Evolutionary conservation across 148 eudicot species (phyloP), one percentile per base, ranked within the genome.

Genomic region (Fagopyrum homotropicum): DNA sequence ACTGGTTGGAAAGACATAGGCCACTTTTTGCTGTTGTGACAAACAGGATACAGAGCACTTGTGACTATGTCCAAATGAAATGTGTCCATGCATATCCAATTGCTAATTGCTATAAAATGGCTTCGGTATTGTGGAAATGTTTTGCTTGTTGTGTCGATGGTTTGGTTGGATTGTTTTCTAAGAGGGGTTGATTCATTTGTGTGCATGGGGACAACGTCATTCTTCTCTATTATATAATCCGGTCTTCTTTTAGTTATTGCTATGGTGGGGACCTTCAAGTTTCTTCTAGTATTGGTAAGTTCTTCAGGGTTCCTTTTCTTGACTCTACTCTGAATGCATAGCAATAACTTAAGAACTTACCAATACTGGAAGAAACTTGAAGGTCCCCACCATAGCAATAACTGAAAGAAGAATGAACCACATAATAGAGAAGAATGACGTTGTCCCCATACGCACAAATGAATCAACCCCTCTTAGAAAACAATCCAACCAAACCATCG

Each of bases 111-210:
- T 22, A 22, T 22, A 84, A 75, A 80, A 78, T 89, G 97, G 96
- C 83, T 86, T 73, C 81, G 80, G 77, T 87, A 90, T 76, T 71
- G 89, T 45, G 92, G 86, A 2, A 89, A 81, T 69, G 80, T 92
- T 45, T 8, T 88, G 74, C 88, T 95, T 75, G 86, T 95, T 68
- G 69, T 95, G 76, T 79, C 82, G 35, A 74, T 90, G 90, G 75
- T 89, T 74, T 95, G 99, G 99, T 79, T 95, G 82, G 93, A 92
- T 73, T 92, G 89, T 81, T 76, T 89, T 76, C 54, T 89, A 63
- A 88, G 99, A 81, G 99, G 99, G 77, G 80, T 89, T 60, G 94
- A 84, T 72, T 95, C 99, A 57, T 83, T 95, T 78, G 78, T 95
- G 48, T 86, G 89, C 77, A 92, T 92, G 97, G 99, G 99, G 49